phyloP scores from a whole-genome alignment of 2,329 filamentous ascomycete genomes.

The Penicillium sp. region DNA sequence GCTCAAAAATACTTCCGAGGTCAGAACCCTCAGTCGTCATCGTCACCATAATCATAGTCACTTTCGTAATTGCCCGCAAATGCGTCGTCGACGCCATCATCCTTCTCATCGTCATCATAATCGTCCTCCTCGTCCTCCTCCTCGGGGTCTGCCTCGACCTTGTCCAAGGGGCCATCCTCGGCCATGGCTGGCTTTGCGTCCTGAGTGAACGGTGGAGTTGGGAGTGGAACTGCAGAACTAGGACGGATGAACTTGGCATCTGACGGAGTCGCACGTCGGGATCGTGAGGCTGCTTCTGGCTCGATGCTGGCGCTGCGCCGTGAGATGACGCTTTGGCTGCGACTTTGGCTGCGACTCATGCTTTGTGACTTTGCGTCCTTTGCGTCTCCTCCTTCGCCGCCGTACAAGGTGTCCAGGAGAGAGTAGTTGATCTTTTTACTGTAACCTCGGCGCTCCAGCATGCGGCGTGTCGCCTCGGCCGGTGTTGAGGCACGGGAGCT shows the following conservation, averaged over 20 bases:
- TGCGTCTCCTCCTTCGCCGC: constrained; percentile 34
- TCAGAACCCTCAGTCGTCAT: constrained; percentile 15
- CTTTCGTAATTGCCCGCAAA: constrained; percentile 31
- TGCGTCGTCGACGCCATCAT: constrained; percentile 33
- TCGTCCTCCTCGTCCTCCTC: constrained; percentile 27
- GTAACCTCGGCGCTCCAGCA: constrained; percentile 65
- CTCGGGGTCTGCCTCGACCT: background rate
- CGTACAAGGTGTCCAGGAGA: constrained; percentile 40
- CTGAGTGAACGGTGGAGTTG: background rate
- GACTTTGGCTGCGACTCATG: constrained; percentile 32
- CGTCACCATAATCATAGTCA: constrained; percentile 23
- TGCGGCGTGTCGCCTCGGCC: constrained; percentile 66
- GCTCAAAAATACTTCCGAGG: background rate
- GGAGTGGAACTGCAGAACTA: constrained; percentile 1
- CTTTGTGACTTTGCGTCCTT: constrained; percentile 33
- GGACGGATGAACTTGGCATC: constrained; percentile 17
- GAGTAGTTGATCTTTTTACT: constrained; percentile 73
- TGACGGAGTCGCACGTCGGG: constrained; percentile 17
- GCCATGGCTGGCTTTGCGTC: background rate
- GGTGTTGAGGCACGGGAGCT: constrained; percentile 65
- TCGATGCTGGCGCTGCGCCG: constrained; percentile 30
- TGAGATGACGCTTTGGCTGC: constrained; percentile 35
- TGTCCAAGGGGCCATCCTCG: background rate
- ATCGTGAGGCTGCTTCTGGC: constrained; percentile 18
- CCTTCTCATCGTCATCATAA: constrained; percentile 33